These are phyloP conservation scores for Tricholoma terreum DNA, from an alignment of 768 basidiomycete species.

Conservation along the genomic window DNA sequence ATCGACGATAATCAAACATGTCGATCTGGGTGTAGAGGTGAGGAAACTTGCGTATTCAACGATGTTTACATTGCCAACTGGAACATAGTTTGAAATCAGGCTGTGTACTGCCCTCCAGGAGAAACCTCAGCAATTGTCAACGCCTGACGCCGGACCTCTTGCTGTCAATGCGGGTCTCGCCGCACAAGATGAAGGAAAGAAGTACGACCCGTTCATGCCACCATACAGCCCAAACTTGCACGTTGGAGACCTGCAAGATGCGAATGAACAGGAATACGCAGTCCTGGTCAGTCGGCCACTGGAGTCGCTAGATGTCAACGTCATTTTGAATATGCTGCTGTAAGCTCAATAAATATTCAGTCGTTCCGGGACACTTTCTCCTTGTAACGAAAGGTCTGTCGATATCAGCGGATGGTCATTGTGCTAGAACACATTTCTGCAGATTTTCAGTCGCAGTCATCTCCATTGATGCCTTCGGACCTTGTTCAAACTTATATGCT, in stretches of 20 bases:
- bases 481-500: constrained; percentile 76
- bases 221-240: constrained; percentile 78
- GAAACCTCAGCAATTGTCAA: constrained; percentile 58
- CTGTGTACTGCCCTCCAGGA: constrained; percentile 82
- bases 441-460: constrained; percentile 78
- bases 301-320: background rate
- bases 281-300: constrained; percentile 54
- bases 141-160: constrained; percentile 31
- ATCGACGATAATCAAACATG: constrained; percentile 60
- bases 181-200: constrained; percentile 25
- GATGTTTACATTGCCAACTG: background rate
- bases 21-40: constrained; percentile 66
- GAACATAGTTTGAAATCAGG: constrained; percentile 75
- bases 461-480: constrained; percentile 77
- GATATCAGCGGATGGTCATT: background rate
- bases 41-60: background rate
- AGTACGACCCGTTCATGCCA: constrained; percentile 75
- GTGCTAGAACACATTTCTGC: background rate
- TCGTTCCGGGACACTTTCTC: constrained; percentile 84
- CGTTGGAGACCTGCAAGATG: constrained; percentile 71
- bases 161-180: constrained; percentile 22
- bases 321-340: background rate
- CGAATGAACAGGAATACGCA: constrained; percentile 58
- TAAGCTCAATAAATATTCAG: constrained; percentile 84
- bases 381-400: constrained; percentile 77